phyloP scores from a whole-genome alignment of 805 yeast species.

The Kuraishia cidri region DNA sequence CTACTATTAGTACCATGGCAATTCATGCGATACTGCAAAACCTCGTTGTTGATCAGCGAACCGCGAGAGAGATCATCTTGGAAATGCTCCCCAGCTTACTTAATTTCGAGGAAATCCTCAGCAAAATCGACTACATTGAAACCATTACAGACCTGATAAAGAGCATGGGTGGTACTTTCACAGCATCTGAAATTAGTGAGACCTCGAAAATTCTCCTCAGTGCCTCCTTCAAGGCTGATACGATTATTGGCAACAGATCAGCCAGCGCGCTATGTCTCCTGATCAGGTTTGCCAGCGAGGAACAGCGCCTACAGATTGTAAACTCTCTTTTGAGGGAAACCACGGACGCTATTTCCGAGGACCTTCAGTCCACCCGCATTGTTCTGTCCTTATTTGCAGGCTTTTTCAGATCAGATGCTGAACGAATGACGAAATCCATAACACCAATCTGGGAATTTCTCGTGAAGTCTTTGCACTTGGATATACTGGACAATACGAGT shows the following conservation, averaged over 20 bases:
- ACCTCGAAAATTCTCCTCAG: constrained; percentile 20
- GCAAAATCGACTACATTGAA: constrained; percentile 50
- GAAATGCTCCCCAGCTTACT: constrained; percentile 26
- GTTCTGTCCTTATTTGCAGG: no score
- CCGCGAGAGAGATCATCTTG: constrained; percentile 19
- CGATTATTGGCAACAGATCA: constrained; percentile 35
- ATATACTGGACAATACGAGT: constrained; percentile 11
- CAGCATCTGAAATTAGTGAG: constrained; percentile 10
- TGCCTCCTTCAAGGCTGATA: constrained; percentile 27
- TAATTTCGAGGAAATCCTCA: constrained; percentile 14
- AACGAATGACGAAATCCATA: not conserved
- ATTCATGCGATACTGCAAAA: constrained; percentile 29
- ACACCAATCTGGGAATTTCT: not conserved
- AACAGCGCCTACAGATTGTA: no score
- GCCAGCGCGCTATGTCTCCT: constrained; percentile 28
- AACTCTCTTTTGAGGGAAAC: no score
- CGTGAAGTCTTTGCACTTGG: not conserved
- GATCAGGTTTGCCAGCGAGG: constrained; percentile 13
- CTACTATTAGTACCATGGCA: constrained; percentile 45
- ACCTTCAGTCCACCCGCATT: no score
- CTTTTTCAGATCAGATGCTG: constrained; percentile 1
- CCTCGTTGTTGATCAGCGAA: constrained; percentile 14
- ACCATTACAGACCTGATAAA: constrained; percentile 46
- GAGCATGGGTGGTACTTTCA: constrained; percentile 25
- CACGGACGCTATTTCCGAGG: no score